phyloP scores from a whole-genome alignment of 2,329 filamentous ascomycete genomes.

The Monosporascus ibericus region DNA sequence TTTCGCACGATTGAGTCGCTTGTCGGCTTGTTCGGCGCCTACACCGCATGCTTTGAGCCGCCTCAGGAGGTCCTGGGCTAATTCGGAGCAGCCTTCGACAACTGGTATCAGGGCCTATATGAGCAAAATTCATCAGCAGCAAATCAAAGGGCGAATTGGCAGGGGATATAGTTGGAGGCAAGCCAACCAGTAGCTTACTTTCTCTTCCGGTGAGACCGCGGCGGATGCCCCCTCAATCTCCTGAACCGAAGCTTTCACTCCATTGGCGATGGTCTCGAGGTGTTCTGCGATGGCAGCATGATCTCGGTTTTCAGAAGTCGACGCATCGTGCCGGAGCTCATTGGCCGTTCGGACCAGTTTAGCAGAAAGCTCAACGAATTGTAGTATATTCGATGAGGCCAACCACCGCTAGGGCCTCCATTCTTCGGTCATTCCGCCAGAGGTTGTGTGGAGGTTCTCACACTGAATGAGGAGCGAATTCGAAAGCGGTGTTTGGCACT shows the following conservation, averaged over 20 bases:
- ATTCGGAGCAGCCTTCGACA: conserved; percentile 9
- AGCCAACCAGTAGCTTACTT: conserved; percentile 1
- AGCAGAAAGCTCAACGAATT: conserved; percentile 11
- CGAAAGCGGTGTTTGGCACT: too few species aligned
- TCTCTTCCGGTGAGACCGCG: conserved; percentile 5
- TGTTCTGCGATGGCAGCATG: conserved; percentile 7
- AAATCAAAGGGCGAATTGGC: background rate
- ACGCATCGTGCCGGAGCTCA: conserved; percentile 11
- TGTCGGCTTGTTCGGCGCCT: conserved; percentile 1
- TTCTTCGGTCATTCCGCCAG: conserved; percentile 1
- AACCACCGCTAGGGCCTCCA: conserved; percentile 15
- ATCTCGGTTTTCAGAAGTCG: conserved; percentile 11
- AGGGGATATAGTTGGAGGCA: background rate
- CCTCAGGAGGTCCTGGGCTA: conserved; percentile 8
- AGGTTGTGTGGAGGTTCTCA: too few species aligned
- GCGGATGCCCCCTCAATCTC: conserved; percentile 7
- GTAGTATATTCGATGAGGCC: conserved; percentile 14
- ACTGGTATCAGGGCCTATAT: conserved; percentile 9
- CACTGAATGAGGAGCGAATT: too few species aligned
- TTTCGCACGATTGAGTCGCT: conserved; percentile 6
- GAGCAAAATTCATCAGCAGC: too few species aligned
- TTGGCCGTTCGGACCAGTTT: conserved; percentile 10
- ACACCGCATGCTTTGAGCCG: conserved; percentile 9
- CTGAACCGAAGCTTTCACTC: conserved; percentile 7
- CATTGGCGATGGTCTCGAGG: conserved; percentile 6